Percentiles rank a stretch among this genome's conserved stretches.
These are phyloP conservation scores for Cyclotella atomus DNA, from an alignment of 108 stramenopile genomes.

Conservation along the genomic window DNA sequence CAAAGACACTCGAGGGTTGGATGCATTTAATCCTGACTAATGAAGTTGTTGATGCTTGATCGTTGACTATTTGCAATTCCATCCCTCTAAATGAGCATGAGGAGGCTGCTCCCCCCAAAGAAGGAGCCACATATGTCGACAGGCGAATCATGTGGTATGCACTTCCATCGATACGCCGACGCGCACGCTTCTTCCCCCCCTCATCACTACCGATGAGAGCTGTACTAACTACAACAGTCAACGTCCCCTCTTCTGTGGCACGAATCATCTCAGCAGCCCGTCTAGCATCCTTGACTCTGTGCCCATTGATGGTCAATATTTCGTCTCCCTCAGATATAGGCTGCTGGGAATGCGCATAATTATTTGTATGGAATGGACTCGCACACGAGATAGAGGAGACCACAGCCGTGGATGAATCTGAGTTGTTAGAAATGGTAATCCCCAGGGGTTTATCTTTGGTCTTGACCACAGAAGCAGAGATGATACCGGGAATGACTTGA, in stretches of 20 bases:
- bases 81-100: slow-evolving; percentile 3
- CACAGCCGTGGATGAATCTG: too few species aligned
- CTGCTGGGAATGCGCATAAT: too few species aligned
- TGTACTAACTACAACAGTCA: slow-evolving; percentile 14
- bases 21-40: slow-evolving; percentile 16
- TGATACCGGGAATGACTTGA: too few species aligned
- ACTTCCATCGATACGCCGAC: neutral
- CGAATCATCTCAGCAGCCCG: slow-evolving; percentile 25
- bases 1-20: slow-evolving; percentile 3
- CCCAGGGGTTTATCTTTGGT: too few species aligned
- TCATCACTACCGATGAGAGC: neutral
- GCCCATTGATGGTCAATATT: too few species aligned
- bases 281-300: too few species aligned
- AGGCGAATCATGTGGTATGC: slow-evolving; percentile 1
- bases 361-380: too few species aligned
- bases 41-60: too few species aligned
- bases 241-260: neutral
- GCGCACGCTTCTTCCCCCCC: neutral
- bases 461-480: too few species aligned
- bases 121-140: neutral
- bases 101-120: neutral
- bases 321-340: too few species aligned
- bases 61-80: neutral
- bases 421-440: too few species aligned
- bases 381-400: too few species aligned